Base-by-base conservation (phyloP, 2,329 filamentous ascomycete species). In the Alternaria rosae region DNA sequence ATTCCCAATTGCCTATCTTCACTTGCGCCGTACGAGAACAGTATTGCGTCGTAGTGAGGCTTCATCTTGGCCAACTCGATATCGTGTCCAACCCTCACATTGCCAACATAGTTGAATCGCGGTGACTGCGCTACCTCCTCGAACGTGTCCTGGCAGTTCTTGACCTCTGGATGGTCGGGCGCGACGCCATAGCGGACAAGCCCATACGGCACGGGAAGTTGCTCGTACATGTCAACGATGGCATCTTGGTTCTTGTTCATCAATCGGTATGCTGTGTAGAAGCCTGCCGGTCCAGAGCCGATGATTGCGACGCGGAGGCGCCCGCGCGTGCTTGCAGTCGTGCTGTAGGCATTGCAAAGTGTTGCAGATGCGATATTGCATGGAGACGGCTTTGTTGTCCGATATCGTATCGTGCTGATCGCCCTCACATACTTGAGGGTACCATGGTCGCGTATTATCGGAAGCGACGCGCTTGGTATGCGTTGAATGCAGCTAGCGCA, bases 141-240 rank as follows among this genome's bases (percentile, higher is more conserved):
- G 72, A 99, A 97, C 72, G 93, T 97, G 13, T 95, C 92, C 82
- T 97, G 90, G 77, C 94, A 98, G 76, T 97, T 98, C 93, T 99
- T 99, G 69, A 99, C 95, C 82, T 99, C 94, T 0, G 95, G 94
- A 80, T 99, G 95, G 78, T 99, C 95, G 6, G 95, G 95, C n/a
- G 95, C 96, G 61, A 99, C 95, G 9, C 95, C 95, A 75, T 95
- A 97, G 57, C 95, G 87, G 52, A 97, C 94, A 57, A 99, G 85
- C 1, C 95, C 95, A 76, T 92, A 99, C 0, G 95, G 95, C 5
- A 97, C 93, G 0, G 95, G 95, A 41, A 98, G 82, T 26, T 92
- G 89, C 81, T 99, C 95, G 76, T 97, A 99, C 94, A 99, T 98
- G 80, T 98, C 94, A 21, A 99, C 86, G 53, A 87, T 85, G 0